Percentiles rank a stretch among this genome's conserved stretches.
Conservation (phyloP, 176 grass and related monocot species). For the Paspalum notatum region DNA sequence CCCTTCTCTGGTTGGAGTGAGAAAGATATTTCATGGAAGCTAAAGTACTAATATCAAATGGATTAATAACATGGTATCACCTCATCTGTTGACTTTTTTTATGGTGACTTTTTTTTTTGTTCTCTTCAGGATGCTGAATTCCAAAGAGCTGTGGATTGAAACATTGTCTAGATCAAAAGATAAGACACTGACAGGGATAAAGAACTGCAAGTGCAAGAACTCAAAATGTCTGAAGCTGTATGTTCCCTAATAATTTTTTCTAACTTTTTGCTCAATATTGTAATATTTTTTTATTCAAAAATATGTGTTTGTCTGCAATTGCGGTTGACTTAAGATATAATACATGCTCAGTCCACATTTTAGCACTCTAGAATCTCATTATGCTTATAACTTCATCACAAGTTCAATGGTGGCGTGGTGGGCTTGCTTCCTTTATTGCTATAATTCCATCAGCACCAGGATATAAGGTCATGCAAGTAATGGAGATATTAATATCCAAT, state of each 20-base stretch:
- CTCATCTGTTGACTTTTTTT: background rate
- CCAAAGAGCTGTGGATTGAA: background rate
- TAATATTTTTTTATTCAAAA: background rate
- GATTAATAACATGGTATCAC: background rate
- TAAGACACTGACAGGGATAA: conserved; percentile 26
- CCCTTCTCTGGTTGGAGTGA: background rate
- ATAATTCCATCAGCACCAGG: background rate
- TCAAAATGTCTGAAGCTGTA: conserved; percentile 58
- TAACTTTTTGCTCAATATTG: background rate
- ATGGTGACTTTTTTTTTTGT: background rate
- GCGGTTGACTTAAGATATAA: background rate
- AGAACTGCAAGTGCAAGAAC: conserved; percentile 56
- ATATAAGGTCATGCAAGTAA: background rate
- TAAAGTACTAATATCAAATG: background rate
- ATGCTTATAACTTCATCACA: background rate
- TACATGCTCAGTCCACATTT: background rate
- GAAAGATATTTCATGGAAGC: background rate
- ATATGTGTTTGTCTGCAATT: background rate
- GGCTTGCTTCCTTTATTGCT: background rate
- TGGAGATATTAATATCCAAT: background rate
- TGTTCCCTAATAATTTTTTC: background rate
- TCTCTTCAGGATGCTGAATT: conserved; percentile 26
- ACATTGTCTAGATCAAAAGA: conserved; percentile 34
- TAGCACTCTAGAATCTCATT: background rate
- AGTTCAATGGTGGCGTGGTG: background rate